phyloP scores from a whole-genome alignment of 1,139 yeast species.

The Hyphopichia fennica region DNA sequence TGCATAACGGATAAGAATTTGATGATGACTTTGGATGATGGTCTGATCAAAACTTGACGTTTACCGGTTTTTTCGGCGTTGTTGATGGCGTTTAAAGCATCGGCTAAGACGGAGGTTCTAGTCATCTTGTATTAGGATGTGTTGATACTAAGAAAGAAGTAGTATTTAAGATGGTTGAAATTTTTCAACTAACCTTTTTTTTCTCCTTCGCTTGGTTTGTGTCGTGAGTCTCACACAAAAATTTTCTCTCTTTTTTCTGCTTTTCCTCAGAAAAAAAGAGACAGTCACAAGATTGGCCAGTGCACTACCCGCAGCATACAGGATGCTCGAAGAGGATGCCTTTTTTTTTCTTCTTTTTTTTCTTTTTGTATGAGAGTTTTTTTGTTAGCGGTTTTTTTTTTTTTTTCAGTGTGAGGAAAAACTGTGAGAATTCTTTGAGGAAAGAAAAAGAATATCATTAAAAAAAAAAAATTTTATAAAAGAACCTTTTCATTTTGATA shows the following conservation, averaged over 20 bases:
- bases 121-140: slow-evolving; percentile 65
- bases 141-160: not conserved
- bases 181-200: slow-evolving; percentile 1
- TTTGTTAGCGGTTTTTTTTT: no score
- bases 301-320: no score
- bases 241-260: no score
- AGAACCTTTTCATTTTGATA: not conserved
- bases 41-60: slow-evolving; percentile 98
- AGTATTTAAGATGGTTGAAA: slow-evolving; percentile 1
- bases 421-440: no score
- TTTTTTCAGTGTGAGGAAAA: no score
- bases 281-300: no score
- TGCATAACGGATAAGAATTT: slow-evolving; percentile 97
- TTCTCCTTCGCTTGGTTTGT: no score
- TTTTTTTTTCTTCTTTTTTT: no score
- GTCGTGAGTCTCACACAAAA: no score
- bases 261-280: no score
- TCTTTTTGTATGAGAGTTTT: no score
- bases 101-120: slow-evolving; percentile 98
- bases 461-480: slow-evolving; percentile 1
- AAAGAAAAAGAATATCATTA: not conserved
- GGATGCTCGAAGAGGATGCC: no score
- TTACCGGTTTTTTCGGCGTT: slow-evolving; percentile 99
- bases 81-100: slow-evolving; percentile 97
- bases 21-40: slow-evolving; percentile 97